Base-by-base conservation (phyloP, 306 rosid genomes). In the Hippophae rhamnoides region DNA sequence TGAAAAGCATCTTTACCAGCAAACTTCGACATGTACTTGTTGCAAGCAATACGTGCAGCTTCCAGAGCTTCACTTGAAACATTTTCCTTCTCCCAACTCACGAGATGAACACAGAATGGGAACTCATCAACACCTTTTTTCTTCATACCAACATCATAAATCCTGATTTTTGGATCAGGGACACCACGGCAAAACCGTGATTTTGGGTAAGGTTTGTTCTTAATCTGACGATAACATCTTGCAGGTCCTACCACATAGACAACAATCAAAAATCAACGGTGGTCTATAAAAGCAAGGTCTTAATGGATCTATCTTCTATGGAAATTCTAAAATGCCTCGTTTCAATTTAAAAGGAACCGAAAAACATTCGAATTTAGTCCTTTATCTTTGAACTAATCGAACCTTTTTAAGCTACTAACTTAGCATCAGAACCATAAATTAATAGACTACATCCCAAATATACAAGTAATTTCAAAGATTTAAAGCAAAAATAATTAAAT, bases 111-210 rank as follows among this genome's bases (percentile, higher is more conserved):
- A 0, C 92, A 89, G 76, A 86, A 89, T 2, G 97, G 97, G 65
- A 89, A 89, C 72, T 89, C 97, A 66, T 86, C 97, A 27, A 86
- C 95, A 51, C 97, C 95, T 61, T 80, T 89, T 84, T 73, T 89
- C 79, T 89, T 89, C 95, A 86, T 86, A 3, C 97, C 97, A 48
- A 89, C 97, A 72, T 89, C 97, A 48, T 81, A 84, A 57, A 87
- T 87, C 41, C 86, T 80, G 70, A 87, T 79, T 72, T 87, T 81
- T 2, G 89, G 86, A 51, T 87, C 92, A 9, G 95, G 89, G 5
- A 81, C 86, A 9, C 89, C 89, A 6, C 86, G 78, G 52, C 89
- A 87, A 70, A 73, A 87, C 6, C 85, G 69, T 0, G 86, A 87
- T 53, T 84, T 82, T 0, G 95, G 92, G 70, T 80, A 79, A 1